Evolutionary conservation across 2,329 filamentous ascomycete genomes (phyloP), one percentile per base, ranked within the genome.

Genomic region (Xylariaceae sp.): DNA sequence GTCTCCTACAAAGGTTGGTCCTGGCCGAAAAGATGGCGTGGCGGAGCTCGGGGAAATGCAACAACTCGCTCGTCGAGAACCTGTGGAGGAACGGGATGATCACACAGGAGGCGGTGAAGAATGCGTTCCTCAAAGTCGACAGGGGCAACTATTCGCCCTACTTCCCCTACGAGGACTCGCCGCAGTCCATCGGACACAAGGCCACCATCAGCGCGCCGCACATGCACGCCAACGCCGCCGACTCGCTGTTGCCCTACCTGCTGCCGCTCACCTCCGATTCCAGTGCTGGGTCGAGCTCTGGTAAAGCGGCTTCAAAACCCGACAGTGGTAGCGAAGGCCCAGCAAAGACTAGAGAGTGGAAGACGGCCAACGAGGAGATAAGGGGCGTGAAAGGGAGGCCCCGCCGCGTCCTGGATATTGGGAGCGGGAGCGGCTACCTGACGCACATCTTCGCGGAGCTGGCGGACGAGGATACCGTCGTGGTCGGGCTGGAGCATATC

Each of bases 11-110:
- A n/a, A n/a, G n/a, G n/a, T n/a, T n/a, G n/a, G n/a, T n/a, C n/a
- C n/a, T n/a, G n/a, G n/a, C n/a, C n/a, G n/a, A n/a, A n/a, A 72
- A 47, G 43, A 97, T 98, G 92, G 89, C 90, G 43, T 98, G 92
- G 92, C 78, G 79, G 50, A 88, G 85, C 62, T 85, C 83, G 5
- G 90, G 88, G 44, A 65, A 66, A 4, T 78, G 79, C 18, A 96
- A 97, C 61, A 64, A 66, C 28, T 80, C 81, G 40, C 73, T 98
- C 34, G 71, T 97, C 46, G 74, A 82, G 51, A 95, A 95, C 59
- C 72, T 98, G 41, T 81, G 70, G 59, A 70, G 65, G 28, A 78
- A 85, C 52, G 74, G 74, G 3, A 70, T 97, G 37, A 88, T 97
- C 50, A 81, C 72, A n/a, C 75, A 80, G 46, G 64, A 75, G 3